phyloP scores from a whole-genome alignment of 139 green algal genomes.

The Diplosphaera chodatii region DNA sequence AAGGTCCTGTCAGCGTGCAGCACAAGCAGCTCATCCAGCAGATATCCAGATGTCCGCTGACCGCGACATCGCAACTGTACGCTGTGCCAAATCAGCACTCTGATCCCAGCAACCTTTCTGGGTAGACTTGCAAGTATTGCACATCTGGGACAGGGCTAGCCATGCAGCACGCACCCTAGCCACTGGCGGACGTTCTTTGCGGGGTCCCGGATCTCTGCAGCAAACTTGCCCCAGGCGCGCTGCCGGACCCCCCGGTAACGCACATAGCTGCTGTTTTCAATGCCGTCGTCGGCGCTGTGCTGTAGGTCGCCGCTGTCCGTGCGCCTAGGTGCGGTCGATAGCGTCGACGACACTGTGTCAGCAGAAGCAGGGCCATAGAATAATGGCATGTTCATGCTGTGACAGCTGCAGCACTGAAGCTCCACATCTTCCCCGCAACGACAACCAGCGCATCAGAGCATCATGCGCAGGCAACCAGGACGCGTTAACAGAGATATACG shows the following conservation, averaged over 20 bases:
- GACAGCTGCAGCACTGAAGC: too few relatives aligned
- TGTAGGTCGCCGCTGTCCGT: not conserved
- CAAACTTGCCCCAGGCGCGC: conserved; percentile 76
- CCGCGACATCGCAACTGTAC: too few relatives aligned
- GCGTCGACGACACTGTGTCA: not conserved
- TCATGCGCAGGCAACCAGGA: not conserved
- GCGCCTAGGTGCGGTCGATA: not conserved
- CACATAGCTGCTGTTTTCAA: not conserved
- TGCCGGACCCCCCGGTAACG: conserved; percentile 68
- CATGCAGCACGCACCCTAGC: conserved; percentile 69
- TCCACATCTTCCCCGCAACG: too few relatives aligned
- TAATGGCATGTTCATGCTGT: too few relatives aligned
- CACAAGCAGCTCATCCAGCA: too few relatives aligned
- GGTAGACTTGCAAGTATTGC: too few relatives aligned
- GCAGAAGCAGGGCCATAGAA: too few relatives aligned
- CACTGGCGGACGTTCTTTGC: conserved; percentile 58
- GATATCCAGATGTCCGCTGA: too few relatives aligned
- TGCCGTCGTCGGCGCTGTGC: not conserved
- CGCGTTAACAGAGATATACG: not conserved
- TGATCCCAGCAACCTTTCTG: too few relatives aligned
- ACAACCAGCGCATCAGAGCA: too few relatives aligned
- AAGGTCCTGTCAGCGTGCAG: conserved; percentile 20
- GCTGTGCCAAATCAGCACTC: too few relatives aligned
- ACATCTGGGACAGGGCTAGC: too few relatives aligned
- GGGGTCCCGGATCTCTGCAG: conserved; percentile 69